Evolutionary conservation across 495 filamentous ascomycete species (phyloP), one percentile per base, ranked within the genome.

Genomic region (Xylaria palmicola): DNA sequence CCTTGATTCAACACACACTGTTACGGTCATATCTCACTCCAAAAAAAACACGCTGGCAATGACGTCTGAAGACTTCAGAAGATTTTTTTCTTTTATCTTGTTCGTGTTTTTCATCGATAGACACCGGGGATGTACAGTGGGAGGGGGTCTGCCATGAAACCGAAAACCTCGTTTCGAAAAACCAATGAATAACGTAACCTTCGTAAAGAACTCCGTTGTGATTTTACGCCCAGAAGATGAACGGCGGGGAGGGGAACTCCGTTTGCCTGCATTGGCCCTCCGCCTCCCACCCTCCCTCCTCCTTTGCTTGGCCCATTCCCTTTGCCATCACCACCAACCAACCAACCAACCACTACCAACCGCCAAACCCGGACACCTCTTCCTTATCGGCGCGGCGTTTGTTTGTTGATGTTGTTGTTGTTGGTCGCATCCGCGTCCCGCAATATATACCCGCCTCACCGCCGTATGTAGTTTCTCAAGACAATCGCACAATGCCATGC

Each of bases 181-280:
- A 68, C 68, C 65, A 68, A 68, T 69, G 64, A 52, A 60, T 51
- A 51, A 62, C 68, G 64, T 71, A 61, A 71, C 66, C 59, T 68
- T 71, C 68, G 68, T 71, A 62, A 70, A 62, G n/a, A 36, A 6
- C 52, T 65, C 59, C 64, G 62, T n/a, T 56, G 53, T 68, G 59
- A 41, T 60, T 44, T 60, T 60, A 61, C 58, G 40, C 48, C 32
- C n/a, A n/a, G 26, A 27, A 45, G 37, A 60, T 37, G 59, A 53
- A 12, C 44, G 24, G n/a, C n/a, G n/a, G n/a, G n/a, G n/a, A n/a
- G n/a, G n/a, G n/a, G n/a, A n/a, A n/a, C 34, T 52, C 32, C 30
- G 20, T 34, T 27, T 39, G 26, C 37, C 58, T 19, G 27, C 29
- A 40, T 45, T 45, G 26, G 36, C 45, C 56, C 45, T n/a, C n/a